Conservation (phyloP, 148 eudicot species). For the Persicaria tinctoria region DNA sequence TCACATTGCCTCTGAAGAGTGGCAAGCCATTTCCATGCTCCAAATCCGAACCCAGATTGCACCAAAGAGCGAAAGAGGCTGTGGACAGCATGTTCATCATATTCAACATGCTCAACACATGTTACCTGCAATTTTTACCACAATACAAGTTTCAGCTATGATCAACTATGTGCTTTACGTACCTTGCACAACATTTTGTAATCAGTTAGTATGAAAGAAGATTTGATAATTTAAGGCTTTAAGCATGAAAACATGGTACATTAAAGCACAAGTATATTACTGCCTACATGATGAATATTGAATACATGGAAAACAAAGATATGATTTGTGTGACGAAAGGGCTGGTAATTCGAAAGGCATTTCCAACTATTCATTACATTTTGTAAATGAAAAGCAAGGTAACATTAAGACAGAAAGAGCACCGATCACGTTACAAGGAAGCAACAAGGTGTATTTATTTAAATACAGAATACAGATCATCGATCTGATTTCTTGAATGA, state of each 20-base stretch:
- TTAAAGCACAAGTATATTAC: background rate
- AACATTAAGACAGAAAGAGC: background rate
- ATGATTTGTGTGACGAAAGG: background rate
- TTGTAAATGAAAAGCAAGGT: background rate
- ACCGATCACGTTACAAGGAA: background rate
- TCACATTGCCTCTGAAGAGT: constrained; percentile 91
- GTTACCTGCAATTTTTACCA: constrained; percentile 50
- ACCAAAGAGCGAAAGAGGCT: constrained; percentile 71
- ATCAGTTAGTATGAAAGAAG: background rate
- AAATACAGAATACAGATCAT: constrained; percentile 1
- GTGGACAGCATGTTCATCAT: constrained; percentile 67
- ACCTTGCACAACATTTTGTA: background rate
- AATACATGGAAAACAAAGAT: background rate
- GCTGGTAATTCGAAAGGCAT: background rate
- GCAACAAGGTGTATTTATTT: background rate
- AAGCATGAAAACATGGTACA: background rate
- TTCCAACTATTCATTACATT: background rate
- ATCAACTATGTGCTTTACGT: background rate
- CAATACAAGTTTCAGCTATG: background rate
- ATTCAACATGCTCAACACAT: constrained; percentile 90
- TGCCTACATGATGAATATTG: background rate
- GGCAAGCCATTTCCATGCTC: constrained; percentile 86
- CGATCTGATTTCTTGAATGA: background rate
- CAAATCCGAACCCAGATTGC: constrained; percentile 82
- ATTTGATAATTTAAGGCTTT: background rate